These are phyloP conservation scores for Pleurotus pulmonarius DNA, from an alignment of 768 basidiomycete species.

Conservation along the genomic window DNA sequence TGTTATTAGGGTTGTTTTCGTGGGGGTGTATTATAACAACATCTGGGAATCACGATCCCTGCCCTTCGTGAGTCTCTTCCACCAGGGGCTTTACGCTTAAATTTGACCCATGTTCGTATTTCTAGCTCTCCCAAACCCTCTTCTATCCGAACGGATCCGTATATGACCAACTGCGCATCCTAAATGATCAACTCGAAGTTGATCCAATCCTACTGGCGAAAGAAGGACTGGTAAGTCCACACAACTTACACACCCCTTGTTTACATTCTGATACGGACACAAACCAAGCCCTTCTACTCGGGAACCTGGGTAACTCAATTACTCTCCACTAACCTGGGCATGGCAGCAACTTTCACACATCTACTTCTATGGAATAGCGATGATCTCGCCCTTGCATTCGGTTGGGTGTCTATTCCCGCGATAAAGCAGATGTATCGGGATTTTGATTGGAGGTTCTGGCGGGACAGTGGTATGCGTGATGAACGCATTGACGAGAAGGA, in stretches of 20 bases:
- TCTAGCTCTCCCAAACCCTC: conserved; percentile 37
- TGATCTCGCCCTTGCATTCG: conserved; percentile 40
- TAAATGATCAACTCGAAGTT: conserved; percentile 25
- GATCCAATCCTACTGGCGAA: conserved; percentile 12
- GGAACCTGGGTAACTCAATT: conserved; percentile 44
- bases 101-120: conserved; percentile 27
- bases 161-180: conserved; percentile 36
- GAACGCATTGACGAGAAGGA: conserved; percentile 22
- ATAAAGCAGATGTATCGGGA: conserved; percentile 27
- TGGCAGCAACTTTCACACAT: conserved; percentile 46
- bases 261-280: too few relatives aligned
- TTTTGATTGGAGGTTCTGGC: conserved; percentile 41
- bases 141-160: conserved; percentile 47
- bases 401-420: conserved; percentile 36
- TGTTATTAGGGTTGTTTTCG: conserved; percentile 33
- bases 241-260: neutral
- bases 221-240: conserved; percentile 32
- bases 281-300: conserved; percentile 38
- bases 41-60: conserved; percentile 42
- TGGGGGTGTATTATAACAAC: conserved; percentile 52
- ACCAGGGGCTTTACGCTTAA: conserved; percentile 14
- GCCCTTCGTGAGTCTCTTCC: conserved; percentile 19
- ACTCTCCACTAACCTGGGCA: conserved; percentile 39
- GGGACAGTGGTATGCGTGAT: conserved; percentile 35
- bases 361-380: conserved; percentile 42